A percentile compares a stretch with the other conserved stretches of the same genome.
These are phyloP conservation scores for Exobasidium rhododendri DNA, from an alignment of 1,284 basidiomycete genomes.

Conservation along the genomic window DNA sequence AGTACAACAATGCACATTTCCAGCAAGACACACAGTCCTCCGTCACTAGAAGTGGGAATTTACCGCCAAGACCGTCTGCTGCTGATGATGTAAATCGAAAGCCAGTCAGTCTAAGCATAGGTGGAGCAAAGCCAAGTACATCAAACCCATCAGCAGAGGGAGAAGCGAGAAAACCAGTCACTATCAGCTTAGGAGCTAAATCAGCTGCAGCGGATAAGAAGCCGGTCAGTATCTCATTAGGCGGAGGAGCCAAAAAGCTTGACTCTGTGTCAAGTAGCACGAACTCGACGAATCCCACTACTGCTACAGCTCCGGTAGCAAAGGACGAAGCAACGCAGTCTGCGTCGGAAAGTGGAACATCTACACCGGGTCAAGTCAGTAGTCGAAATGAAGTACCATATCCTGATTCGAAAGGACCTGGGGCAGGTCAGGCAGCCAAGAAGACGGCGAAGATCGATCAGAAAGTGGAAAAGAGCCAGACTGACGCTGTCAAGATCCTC, in stretches of 20 bases:
- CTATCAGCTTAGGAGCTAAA: slow-evolving; percentile 22
- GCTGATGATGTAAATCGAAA: slow-evolving; percentile 11
- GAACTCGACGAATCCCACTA: slow-evolving; percentile 16
- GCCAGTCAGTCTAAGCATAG: slow-evolving; percentile 27
- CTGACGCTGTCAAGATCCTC: slow-evolving; percentile 49
- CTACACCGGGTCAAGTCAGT: slow-evolving; percentile 17
- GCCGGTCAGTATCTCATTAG: slow-evolving; percentile 51
- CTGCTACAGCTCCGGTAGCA: slow-evolving; percentile 7
- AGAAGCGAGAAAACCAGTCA: slow-evolving; percentile 23
- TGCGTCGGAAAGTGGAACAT: slow-evolving; percentile 32
- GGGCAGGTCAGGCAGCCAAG: slow-evolving; percentile 18
- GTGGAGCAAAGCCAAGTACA: slow-evolving; percentile 8
- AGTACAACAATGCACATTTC: slow-evolving; percentile 20
- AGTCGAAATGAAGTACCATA: slow-evolving; percentile 10
- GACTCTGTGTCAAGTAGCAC: no score
- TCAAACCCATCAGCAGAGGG: background rate
- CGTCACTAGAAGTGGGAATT: background rate
- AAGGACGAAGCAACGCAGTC: slow-evolving; percentile 25
- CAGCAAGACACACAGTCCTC: slow-evolving; percentile 10
- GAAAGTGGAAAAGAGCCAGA: slow-evolving; percentile 42
- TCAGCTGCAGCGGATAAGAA: slow-evolving; percentile 29
- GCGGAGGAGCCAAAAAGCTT: slow-evolving; percentile 28
- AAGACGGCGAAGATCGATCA: slow-evolving; percentile 27
- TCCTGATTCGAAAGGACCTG: slow-evolving; percentile 14
- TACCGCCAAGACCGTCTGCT: slow-evolving; percentile 12